Evolutionary conservation across 805 yeast genomes (phyloP), one percentile per base, ranked within the genome.

Genomic region (Yamadazyma scolyti): DNA sequence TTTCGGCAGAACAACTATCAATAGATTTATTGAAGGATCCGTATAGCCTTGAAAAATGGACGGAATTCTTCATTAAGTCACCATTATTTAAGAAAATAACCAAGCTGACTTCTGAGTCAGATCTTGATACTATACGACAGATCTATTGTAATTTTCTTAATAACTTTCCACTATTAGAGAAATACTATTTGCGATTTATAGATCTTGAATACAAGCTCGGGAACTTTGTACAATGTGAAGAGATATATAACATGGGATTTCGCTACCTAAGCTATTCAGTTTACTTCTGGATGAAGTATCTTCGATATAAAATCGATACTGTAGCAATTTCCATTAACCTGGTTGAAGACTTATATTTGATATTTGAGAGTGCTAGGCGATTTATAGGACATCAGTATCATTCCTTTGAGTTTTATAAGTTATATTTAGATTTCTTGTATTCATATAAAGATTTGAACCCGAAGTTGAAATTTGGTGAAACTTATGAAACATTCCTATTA

Each of bases 171-270:
- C 48, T 56, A 4, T 50, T 70, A 18, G 75, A 69, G 39, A 72
- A 71, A 26, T 74, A 74, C 43, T 79, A 84, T 84, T 53, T 73
- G n/a, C 59, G 68, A 22, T 75, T 57, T 47, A 80, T 82, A 0
- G 45, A 52, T 3, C 56, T 68, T 63, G 70, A 68, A 40, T 71
- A 64, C 40, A 54, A 51, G 19, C 46, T 73, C 18, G 77, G 76
- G 1, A 45, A 61, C 28, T 60, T 73, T 1, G 54, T 52, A 0
- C 34, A 38, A 3, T 65, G 75, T 2, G 49, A 50, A 2, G 38
- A 34, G 2, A 49, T 74, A 2, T 76, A 58, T 40, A 38, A 54
- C 18, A 40, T 55, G n/a, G 67, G 70, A 1, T 46, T 79, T 20
- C 36, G 40, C 2, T 41, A 56, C 12, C 36, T 73, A 10, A 68